Evolutionary conservation across 176 grass and related monocot species (phyloP), one percentile per base, ranked within the genome.

Genomic region (Tillandsia fasciculata): DNA sequence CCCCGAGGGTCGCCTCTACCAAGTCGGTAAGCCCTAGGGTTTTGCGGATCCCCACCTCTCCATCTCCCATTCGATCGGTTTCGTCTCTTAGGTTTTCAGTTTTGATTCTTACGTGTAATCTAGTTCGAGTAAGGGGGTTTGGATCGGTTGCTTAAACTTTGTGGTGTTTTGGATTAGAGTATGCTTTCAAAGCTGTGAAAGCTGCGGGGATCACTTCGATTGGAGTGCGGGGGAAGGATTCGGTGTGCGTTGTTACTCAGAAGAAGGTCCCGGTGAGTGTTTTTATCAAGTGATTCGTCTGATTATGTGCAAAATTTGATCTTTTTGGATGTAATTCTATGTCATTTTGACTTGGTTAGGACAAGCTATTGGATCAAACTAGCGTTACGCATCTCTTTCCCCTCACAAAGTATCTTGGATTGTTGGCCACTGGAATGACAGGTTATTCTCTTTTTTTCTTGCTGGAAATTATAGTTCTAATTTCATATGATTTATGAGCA

Each of bases 131-230:
- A 42, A 42, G 33, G 33, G 33, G 33, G 33, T 42, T 42, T 42
- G 33, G 33, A 6, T 42, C 33, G 33, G 33, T 42, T 42, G 33
- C 33, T 42, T 42, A 42, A 42, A 42, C 2, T 15, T 65, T 13
- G 15, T 47, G 3, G 3, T 53, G 64, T 15, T 52, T 67, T 76
- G 26, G 13, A 29, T 12, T 76, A 99, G 95, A 99, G 84, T 99
- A 99, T 79, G 95, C 95, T 26, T 99, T 99, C 84, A 99, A 99
- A 83, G 95, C 95, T 24, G 95, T 99, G 22, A 99, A 99, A 72
- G 91, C 95, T 58, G 73, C 78, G 65, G 95, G 95, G 8, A 80
- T 90, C 54, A 99, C 95, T 49, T 99, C 95, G 47, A 99, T 99
- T 76, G 95, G 95, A 82, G 90, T 99, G 2, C 87, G 87, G 64